Conservation (phyloP, 352 stramenopile species). For the Phytophthora cajani region DNA sequence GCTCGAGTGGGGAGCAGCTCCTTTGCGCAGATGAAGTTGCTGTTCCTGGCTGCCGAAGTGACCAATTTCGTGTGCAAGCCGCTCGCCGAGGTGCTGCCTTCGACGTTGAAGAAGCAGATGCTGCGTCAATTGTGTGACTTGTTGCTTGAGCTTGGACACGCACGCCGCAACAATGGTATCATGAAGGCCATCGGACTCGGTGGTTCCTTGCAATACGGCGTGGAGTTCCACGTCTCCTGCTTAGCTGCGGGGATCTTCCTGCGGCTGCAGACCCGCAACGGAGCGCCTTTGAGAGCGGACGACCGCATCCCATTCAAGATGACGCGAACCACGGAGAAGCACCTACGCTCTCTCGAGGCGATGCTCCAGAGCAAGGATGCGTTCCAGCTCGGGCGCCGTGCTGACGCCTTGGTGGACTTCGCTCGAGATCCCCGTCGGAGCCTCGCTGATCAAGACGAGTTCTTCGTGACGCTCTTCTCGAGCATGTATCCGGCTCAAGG, state of each 20-base stretch:
- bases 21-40: slow-evolving; percentile 84
- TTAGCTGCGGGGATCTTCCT: slow-evolving; percentile 80
- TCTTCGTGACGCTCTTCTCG: slow-evolving; percentile 85
- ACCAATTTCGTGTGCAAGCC: slow-evolving; percentile 76
- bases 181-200: slow-evolving; percentile 89
- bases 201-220: slow-evolving; percentile 72
- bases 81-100: slow-evolving; percentile 63
- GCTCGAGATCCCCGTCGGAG: slow-evolving; percentile 66
- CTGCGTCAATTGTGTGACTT: slow-evolving; percentile 71
- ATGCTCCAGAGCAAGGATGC: slow-evolving; percentile 81
- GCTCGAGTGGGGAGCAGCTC: slow-evolving; percentile 52
- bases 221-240: slow-evolving; percentile 84
- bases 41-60: slow-evolving; percentile 80
- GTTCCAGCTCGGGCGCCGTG: slow-evolving; percentile 75
- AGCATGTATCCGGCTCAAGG: slow-evolving; percentile 82
- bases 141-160: slow-evolving; percentile 69
- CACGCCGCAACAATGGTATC: slow-evolving; percentile 78
- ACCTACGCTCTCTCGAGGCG: slow-evolving; percentile 72
- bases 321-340: slow-evolving; percentile 83
- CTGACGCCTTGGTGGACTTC: slow-evolving; percentile 80
- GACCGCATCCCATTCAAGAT: slow-evolving; percentile 83
- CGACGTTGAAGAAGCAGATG: slow-evolving; percentile 79
- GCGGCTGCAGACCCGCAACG: slow-evolving; percentile 78
- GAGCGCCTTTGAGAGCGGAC: slow-evolving; percentile 69
- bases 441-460: slow-evolving; percentile 86